Evolutionary conservation across 2,329 filamentous ascomycete species (phyloP), one percentile per base, ranked within the genome.

Genomic region (Daldinia sp.): DNA sequence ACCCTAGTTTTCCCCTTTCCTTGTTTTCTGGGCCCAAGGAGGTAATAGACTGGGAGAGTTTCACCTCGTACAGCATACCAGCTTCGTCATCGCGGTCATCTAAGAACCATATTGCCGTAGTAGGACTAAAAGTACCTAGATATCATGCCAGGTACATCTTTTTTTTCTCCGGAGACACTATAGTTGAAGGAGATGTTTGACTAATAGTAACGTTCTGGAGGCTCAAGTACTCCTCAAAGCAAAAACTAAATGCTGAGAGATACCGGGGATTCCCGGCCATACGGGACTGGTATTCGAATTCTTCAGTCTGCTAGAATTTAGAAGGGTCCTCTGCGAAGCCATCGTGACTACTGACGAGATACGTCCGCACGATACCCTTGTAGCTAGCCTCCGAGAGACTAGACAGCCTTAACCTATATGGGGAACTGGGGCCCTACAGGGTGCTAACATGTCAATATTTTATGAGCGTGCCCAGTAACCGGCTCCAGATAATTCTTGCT

Each of bases 11-110:
- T 8, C 29, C 23, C 27, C 23, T 43, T 63, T 58, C 47, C 56
- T 50, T 61, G 61, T 49, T 60, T 60, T 58, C 51, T 39, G 21
- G 39, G 50, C 27, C 49, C 11, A 58, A 32, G 45, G 30, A 41
- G 30, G 17, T 32, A 51, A 43, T 41, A 15, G 17, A 21, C 43
- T 43, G 49, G 21, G 51, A 37, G 34, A 45, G 21, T 60, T 55
- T 61, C 58, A 32, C 61, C 55, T 67, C 25, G 47, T 55, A 67
- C 64, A 30, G 35, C 64, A 67, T 67, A 27, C 25, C 51, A 54
- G 48, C 30, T 59, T 48, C 45, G 52, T 55, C 48, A 49, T 64
- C 51, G 55, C 50, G 53, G 58, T 39, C 52, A 25, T 51, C 48
- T 30, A 27, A 48, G 48, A 55, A 48, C 53, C 34, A 50, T 29